These are phyloP conservation scores for Suhomyces taliae DNA, from an alignment of 1,139 yeast species.

Conservation along the genomic window DNA sequence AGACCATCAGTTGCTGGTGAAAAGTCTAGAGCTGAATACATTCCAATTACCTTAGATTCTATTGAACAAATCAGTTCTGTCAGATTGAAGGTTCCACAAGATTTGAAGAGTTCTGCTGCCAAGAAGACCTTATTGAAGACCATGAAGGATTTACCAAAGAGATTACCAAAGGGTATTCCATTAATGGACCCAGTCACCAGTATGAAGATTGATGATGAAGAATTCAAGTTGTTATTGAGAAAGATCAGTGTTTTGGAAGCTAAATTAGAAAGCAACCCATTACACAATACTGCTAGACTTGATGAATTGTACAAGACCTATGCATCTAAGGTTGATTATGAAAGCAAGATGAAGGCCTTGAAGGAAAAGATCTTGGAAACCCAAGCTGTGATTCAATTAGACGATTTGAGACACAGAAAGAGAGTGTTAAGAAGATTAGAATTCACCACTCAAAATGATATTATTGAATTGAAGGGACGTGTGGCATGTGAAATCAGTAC, in stretches of 20 bases:
- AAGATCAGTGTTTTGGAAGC: constrained; percentile 82
- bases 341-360: constrained; percentile 58
- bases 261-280: constrained; percentile 67
- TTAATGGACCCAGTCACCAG: constrained; percentile 83
- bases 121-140: constrained; percentile 75
- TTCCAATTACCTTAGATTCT: constrained; percentile 82
- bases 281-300: constrained; percentile 65
- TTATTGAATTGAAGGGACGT: constrained; percentile 93
- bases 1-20: constrained; percentile 79
- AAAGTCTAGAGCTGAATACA: constrained; percentile 68
- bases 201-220: constrained; percentile 86
- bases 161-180: constrained; percentile 90
- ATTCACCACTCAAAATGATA: constrained; percentile 78
- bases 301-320: constrained; percentile 64
- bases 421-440: constrained; percentile 82
- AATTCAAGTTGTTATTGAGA: constrained; percentile 66
- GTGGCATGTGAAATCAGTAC: constrained; percentile 94
- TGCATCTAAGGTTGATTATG: constrained; percentile 60
- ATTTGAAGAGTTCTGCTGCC: constrained; percentile 67
- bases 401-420: constrained; percentile 89
- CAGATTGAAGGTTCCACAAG: constrained; percentile 79
- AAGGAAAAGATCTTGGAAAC: constrained; percentile 75
- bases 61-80: constrained; percentile 75
- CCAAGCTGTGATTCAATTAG: constrained; percentile 88
- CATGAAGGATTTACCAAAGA: constrained; percentile 71